A percentile compares a stretch with the other conserved stretches of the same genome.
These are phyloP conservation scores for Eragrostis nindensis DNA, from an alignment of 176 grass and related monocot species.

Conservation along the genomic window DNA sequence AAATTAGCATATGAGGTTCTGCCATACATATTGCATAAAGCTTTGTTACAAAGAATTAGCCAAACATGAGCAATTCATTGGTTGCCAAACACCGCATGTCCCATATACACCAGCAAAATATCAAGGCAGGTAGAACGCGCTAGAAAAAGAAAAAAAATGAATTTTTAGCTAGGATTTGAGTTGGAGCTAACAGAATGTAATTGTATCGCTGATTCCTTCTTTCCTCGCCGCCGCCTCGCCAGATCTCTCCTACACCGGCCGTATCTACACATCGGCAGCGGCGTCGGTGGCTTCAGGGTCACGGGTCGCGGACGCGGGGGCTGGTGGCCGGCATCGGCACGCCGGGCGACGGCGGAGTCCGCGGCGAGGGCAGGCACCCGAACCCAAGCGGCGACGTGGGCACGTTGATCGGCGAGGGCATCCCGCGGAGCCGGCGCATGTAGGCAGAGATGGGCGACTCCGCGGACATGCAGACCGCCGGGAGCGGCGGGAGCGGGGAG, in stretches of 20 bases:
- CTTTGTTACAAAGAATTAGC: conserved; percentile 54
- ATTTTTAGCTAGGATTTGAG: conserved; percentile 35
- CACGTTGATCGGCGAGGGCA: conserved; percentile 51
- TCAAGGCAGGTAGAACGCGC: conserved; percentile 44
- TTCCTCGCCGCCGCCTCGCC: conserved; percentile 24
- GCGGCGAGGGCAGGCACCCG: conserved; percentile 78
- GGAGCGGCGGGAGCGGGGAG: conserved; percentile 86
- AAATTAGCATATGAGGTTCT: conserved; percentile 41
- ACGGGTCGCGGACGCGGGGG: conserved; percentile 63
- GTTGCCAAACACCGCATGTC: conserved; percentile 26
- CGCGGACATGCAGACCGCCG: conserved; percentile 67
- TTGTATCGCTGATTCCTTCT: conserved; percentile 41
- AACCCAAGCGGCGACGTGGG: conserved; percentile 75
- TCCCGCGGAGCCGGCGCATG: conserved; percentile 81
- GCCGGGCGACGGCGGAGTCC: conserved; percentile 82
- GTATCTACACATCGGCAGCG: conserved; percentile 56
- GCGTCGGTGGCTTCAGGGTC: not conserved
- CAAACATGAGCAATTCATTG: conserved; percentile 41
- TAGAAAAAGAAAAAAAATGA: conserved; percentile 37
- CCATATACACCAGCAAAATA: conserved; percentile 63
- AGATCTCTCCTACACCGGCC: conserved; percentile 54
- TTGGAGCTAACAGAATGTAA: conserved; percentile 57
- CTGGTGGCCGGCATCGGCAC: conserved; percentile 72
- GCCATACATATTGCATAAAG: conserved; percentile 46
- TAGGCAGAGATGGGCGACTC: conserved; percentile 98